Percentiles rank a stretch among this genome's conserved stretches.
Conservation (phyloP, 2,329 filamentous ascomycete genomes). For the Cladosporium sp. region DNA sequence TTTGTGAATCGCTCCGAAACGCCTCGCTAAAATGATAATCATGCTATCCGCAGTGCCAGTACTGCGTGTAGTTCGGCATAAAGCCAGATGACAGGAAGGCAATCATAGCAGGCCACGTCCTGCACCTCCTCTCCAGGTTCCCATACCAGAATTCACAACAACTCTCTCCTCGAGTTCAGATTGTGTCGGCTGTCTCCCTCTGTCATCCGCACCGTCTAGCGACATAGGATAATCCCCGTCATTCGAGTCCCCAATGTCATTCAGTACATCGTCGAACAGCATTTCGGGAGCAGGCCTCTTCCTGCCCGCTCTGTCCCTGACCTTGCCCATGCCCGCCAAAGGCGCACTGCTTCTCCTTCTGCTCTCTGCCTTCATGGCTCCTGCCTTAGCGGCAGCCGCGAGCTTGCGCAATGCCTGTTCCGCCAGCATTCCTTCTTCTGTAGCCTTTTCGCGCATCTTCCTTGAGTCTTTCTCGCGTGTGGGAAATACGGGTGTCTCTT, state of each 20-base stretch:
- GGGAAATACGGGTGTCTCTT: conserved; percentile 55
- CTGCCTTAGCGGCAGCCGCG: conserved; percentile 46
- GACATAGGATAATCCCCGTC: conserved; percentile 28
- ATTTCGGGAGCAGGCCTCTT: conserved; percentile 39
- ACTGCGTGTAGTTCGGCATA: not conserved
- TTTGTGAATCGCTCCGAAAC: conserved; percentile 22
- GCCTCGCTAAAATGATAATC: conserved; percentile 33
- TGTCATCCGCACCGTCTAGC: conserved; percentile 23
- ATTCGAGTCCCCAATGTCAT: conserved; percentile 35
- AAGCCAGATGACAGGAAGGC: not conserved
- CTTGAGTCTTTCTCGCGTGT: conserved; percentile 57
- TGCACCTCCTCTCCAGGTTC: conserved; percentile 51
- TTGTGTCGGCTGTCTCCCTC: conserved; percentile 25
- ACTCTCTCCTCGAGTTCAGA: conserved; percentile 36
- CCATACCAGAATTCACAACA: conserved; percentile 58
- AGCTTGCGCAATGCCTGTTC: conserved; percentile 63
- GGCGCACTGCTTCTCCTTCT: conserved; percentile 32
- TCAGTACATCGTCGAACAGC: conserved; percentile 49
- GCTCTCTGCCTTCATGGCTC: conserved; percentile 42
- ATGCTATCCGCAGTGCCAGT: not conserved
- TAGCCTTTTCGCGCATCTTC: conserved; percentile 53
- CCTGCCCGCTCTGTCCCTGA: conserved; percentile 26
- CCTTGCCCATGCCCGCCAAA: conserved; percentile 25
- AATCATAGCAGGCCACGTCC: conserved; percentile 9
- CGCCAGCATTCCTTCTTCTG: conserved; percentile 61